Base-by-base conservation (phyloP, 2,329 filamentous ascomycete genomes). In the Aspergillus sp. region DNA sequence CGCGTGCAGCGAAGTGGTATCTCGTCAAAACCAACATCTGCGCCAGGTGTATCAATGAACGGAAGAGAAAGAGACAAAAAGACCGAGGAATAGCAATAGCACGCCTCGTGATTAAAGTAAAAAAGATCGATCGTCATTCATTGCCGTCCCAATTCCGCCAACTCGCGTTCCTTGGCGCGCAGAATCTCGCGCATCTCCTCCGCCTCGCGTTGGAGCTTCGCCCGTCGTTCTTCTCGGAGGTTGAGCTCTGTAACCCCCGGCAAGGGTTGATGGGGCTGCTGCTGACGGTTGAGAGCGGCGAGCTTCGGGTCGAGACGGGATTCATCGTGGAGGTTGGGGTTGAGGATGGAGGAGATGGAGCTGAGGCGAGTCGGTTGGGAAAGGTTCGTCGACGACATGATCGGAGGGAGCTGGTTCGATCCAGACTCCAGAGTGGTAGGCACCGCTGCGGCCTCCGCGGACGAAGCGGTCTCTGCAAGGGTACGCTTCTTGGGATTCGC, bases 281-380 rank as follows among this genome's bases (percentile, higher is more conserved):
- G 71, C 48, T 64, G 65, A 40, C 62, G 65, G 45, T 58, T 55
- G 33, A 71, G 53, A 13, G 65, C 58, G 16, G 66, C 60, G 16
- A 75, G 65, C 10, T 70, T 68, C 10, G 73, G 69, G 41, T 78
- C 76, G 45, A 76, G 61, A 13, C 69, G 73, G 49, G 71, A 65
- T 16, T 73, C 67, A n/a, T 70, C 66, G 6, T 63, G 63, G 33
- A 58, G 49, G 32, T 42, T 42, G 4, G 84, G 84, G 57, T 90
- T 91, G 11, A 92, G 73, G 42, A 91, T 86, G 4, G 87, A 88
- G 58, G 86, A 88, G 55, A 91, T 91, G 3, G 87, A 89, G 16
- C 85, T 89, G 3, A 90, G 72, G 13, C 88, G 83, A 20, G 65
- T 87, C 80, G 40, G 82, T n/a, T 69, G 66, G 22, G 66, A 60